phyloP scores from a whole-genome alignment of 306 rosid genomes.

The Glycine tomentella region DNA sequence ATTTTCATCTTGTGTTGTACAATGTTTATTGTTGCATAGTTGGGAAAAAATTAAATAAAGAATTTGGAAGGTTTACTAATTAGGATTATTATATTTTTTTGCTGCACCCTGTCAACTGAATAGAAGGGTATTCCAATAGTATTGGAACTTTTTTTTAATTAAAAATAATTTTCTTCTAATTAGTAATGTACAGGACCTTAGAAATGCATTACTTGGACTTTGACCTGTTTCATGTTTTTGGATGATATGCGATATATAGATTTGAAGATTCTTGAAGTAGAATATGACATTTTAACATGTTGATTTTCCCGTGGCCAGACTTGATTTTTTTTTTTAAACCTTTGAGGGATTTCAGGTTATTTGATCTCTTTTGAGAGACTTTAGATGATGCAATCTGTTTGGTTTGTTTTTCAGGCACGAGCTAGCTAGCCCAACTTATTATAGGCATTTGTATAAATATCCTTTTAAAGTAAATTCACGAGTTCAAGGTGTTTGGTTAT shows the following conservation, averaged over 20 bases:
- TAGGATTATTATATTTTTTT: slow-evolving; percentile 6
- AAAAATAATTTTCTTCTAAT: neutral
- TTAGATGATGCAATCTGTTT: neutral
- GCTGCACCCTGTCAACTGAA: slow-evolving; percentile 19
- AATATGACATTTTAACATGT: slow-evolving; percentile 7
- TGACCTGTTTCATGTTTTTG: neutral
- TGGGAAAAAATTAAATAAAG: slow-evolving; percentile 4
- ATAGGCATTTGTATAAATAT: slow-evolving; percentile 11
- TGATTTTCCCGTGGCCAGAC: slow-evolving; percentile 10
- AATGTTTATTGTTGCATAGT: slow-evolving; percentile 6
- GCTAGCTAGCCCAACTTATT: slow-evolving; percentile 7
- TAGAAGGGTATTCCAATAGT: neutral
- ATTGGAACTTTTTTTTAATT: neutral
- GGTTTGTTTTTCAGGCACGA: neutral
- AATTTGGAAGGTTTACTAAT: neutral
- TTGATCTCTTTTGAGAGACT: neutral
- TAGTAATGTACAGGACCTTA: slow-evolving; percentile 1
- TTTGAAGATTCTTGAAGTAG: slow-evolving; percentile 17
- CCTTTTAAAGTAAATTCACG: neutral
- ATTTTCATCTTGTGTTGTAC: neutral
- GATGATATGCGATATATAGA: neutral
- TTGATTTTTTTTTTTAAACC: neutral
- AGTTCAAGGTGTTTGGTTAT: neutral
- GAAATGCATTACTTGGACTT: slow-evolving; percentile 25
- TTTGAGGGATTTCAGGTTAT: slow-evolving; percentile 26